phyloP scores from a whole-genome alignment of 2,329 filamentous ascomycete species.

The Fusarium denticulatum region DNA sequence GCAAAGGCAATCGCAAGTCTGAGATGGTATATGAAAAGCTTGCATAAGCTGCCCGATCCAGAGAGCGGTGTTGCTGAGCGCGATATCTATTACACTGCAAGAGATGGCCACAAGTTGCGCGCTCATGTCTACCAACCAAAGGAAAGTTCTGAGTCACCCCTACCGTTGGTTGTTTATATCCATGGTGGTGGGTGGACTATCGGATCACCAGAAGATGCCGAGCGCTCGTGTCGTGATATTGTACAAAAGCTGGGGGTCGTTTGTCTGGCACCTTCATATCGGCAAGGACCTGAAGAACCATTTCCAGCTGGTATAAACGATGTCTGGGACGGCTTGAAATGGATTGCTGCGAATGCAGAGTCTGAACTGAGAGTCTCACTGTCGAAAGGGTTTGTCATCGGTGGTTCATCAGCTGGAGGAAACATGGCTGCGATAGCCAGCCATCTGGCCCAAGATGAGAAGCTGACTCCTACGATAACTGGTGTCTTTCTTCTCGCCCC shows the following conservation, averaged over 20 bases:
- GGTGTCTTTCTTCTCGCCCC: background rate
- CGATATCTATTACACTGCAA: background rate
- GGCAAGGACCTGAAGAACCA: background rate
- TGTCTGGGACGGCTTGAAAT: background rate
- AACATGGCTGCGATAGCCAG: background rate
- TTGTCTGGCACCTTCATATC: background rate
- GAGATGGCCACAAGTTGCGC: background rate
- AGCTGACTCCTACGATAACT: background rate
- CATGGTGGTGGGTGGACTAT: slow-evolving; percentile 3
- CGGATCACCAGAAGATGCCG: background rate
- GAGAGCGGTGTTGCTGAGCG: background rate
- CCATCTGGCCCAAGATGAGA: background rate
- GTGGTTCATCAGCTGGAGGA: background rate
- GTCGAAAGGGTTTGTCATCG: background rate
- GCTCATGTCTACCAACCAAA: background rate
- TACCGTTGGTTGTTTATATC: background rate
- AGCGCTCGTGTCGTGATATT: background rate
- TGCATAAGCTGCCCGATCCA: background rate
- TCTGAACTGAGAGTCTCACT: background rate
- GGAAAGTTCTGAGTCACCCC: fast-evolving
- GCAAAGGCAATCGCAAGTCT: background rate
- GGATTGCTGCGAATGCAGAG: background rate
- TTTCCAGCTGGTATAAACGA: background rate
- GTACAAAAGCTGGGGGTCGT: background rate
- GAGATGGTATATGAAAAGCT: slow-evolving; percentile 6